Evolutionary conservation across 768 basidiomycete species (phyloP).

Genomic region (Lactarius sanguifluus): DNA sequence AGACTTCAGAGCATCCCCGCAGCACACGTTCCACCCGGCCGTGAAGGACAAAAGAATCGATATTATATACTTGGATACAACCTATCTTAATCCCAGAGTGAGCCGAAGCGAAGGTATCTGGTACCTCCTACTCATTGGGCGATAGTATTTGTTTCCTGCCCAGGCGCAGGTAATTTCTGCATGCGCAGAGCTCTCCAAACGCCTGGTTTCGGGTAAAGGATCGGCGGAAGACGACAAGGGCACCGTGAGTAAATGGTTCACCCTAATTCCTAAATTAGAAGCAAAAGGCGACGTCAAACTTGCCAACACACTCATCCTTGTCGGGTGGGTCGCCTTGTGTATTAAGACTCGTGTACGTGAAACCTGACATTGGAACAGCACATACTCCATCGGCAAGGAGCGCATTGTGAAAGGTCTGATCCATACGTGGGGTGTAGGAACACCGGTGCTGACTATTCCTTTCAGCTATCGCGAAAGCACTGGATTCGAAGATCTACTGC

Average conservation of each 20-base stretch:
- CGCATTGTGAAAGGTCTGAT: conserved; percentile 86
- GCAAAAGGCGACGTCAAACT: conserved; percentile 41
- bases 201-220: conserved; percentile 48
- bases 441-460: neutral
- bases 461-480: conserved; percentile 78
- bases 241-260: conserved; percentile 55
- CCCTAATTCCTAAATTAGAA: conserved; percentile 31
- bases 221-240: conserved; percentile 32
- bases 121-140: neutral
- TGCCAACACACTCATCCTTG: conserved; percentile 56
- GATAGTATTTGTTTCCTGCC: conserved; percentile 89
- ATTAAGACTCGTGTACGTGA: neutral
- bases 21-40: conserved; percentile 81
- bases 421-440: neutral
- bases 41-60: conserved; percentile 82
- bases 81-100: conserved; percentile 86
- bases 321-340: conserved; percentile 54
- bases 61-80: conserved; percentile 92
- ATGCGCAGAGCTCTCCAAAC: conserved; percentile 78
- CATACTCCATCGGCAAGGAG: conserved; percentile 98
- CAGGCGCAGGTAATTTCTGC: conserved; percentile 93
- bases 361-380: conserved; percentile 46
- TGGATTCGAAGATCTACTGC: conserved; percentile 85
- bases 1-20: conserved; percentile 87
- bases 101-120: neutral